Evolutionary conservation across 2,329 filamentous ascomycete species (phyloP).

Genomic region (Phialemonium atrogriseum): DNA sequence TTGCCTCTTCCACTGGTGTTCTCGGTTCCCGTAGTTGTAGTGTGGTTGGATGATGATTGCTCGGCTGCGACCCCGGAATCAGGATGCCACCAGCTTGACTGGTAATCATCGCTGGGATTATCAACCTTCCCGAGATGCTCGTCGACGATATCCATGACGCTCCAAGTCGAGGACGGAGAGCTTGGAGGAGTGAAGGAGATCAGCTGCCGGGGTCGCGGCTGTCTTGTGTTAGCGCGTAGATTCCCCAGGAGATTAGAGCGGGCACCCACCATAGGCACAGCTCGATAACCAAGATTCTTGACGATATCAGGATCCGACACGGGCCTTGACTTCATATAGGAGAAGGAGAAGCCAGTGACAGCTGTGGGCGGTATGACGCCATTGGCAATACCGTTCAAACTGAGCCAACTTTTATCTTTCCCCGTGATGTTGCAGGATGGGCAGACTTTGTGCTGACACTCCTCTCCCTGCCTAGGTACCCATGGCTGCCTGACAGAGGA

Average conservation of each 20-base stretch:
- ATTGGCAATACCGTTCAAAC: conserved; percentile 39
- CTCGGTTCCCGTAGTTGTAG: too few species aligned
- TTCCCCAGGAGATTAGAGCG: neutral
- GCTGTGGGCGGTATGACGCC: conserved; percentile 41
- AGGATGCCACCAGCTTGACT: too few species aligned
- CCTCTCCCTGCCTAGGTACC: conserved; percentile 19
- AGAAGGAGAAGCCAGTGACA: conserved; percentile 45
- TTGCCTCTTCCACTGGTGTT: too few species aligned
- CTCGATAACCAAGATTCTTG: conserved; percentile 29
- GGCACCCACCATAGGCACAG: conserved; percentile 26
- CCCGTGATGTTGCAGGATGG: conserved; percentile 36
- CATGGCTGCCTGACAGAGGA: conserved; percentile 9
- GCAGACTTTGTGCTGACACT: conserved; percentile 45
- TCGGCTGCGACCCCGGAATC: too few species aligned
- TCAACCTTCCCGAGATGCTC: conserved; percentile 3
- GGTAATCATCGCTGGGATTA: neutral
- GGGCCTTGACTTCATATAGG: conserved; percentile 33
- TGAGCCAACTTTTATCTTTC: conserved; percentile 36
- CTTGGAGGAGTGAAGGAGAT: too few species aligned
- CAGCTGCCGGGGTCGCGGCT: too few species aligned
- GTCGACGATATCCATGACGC: conserved; percentile 3
- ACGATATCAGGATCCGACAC: conserved; percentile 29
- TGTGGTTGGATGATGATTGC: too few species aligned
- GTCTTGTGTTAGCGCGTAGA: conserved; percentile 6
- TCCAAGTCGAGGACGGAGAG: too few species aligned